Evolutionary conservation across 1,139 yeast species (phyloP).

Genomic region (Kurtzmaniella natalensis): DNA sequence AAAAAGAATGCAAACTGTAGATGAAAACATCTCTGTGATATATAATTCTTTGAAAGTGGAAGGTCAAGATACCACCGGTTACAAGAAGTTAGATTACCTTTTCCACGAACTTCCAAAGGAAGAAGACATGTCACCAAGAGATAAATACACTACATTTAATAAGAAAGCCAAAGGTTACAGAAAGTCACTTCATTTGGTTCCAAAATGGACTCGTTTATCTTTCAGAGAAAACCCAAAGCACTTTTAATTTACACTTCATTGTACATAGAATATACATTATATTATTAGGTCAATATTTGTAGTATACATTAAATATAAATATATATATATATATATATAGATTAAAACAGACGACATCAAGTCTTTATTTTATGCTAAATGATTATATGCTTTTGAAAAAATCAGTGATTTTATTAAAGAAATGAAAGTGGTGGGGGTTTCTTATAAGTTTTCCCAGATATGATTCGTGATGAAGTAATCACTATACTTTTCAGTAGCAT

Average conservation of each 20-base stretch:
- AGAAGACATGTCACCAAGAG: conserved; percentile 68
- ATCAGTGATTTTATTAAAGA: too few species aligned
- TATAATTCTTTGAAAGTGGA: conserved; percentile 50
- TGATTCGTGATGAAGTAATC: conserved; percentile 63
- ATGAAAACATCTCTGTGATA: conserved; percentile 67
- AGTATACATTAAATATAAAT: too few species aligned
- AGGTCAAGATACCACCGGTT: conserved; percentile 41
- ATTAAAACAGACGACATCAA: too few species aligned
- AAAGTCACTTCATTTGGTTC: conserved; percentile 81
- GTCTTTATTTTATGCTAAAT: too few species aligned
- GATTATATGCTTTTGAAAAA: too few species aligned
- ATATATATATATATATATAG: too few species aligned
- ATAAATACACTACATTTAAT: conserved; percentile 85
- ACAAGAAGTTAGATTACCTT: conserved; percentile 50
- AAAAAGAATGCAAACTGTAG: conserved; percentile 76
- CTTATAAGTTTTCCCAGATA: conserved; percentile 55
- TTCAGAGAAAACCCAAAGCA: conserved; percentile 77
- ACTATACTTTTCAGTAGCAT: conserved; percentile 56
- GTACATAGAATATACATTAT: conserved; percentile 3
- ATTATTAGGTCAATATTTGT: too few species aligned
- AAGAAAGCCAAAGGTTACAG: conserved; percentile 74
- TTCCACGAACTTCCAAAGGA: conserved; percentile 69
- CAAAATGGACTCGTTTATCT: conserved; percentile 86
- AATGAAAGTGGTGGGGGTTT: too few species aligned
- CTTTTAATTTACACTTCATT: conserved; percentile 39